Percentiles rank a stretch among this genome's conserved stretches.
Conservation (phyloP, 78 protist species). For the Corallochytrium limacisporum region DNA sequence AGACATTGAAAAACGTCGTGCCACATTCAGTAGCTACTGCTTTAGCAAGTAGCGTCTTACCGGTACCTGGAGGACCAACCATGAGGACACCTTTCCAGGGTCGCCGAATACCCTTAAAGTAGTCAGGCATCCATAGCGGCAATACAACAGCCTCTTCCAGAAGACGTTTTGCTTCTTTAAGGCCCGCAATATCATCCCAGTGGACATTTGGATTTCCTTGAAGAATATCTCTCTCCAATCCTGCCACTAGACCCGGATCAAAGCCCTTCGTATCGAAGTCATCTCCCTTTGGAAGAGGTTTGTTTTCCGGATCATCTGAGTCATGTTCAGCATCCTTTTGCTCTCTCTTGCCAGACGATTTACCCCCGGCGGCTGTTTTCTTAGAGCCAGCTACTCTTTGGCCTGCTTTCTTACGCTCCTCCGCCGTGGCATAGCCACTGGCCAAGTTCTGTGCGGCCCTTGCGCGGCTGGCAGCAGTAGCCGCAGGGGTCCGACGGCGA, state of each 20-base stretch:
- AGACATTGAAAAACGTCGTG: conserved; percentile 67
- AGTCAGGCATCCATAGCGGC: conserved; percentile 61
- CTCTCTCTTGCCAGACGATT: neutral
- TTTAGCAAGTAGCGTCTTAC: conserved; percentile 81
- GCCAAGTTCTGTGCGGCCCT: too few species aligned
- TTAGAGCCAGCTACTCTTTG: too few species aligned
- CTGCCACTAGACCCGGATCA: conserved; percentile 14
- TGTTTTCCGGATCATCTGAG: too few species aligned
- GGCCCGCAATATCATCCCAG: conserved; percentile 58
- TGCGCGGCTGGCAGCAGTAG: too few species aligned
- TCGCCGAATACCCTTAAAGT: conserved; percentile 25
- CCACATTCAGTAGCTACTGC: conserved; percentile 75
- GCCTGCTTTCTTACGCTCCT: too few species aligned
- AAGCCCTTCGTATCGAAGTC: neutral
- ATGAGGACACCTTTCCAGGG: conserved; percentile 70
- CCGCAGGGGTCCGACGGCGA: too few species aligned
- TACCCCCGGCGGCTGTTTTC: neutral
- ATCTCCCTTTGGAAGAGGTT: too few species aligned
- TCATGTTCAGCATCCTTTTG: too few species aligned
- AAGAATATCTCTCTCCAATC: conserved; percentile 56
- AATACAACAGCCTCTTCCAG: conserved; percentile 64
- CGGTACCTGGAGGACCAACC: conserved; percentile 85
- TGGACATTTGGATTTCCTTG: conserved; percentile 15
- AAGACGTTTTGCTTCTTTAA: conserved; percentile 54
- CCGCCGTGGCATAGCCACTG: too few species aligned